Conservation (phyloP, 2,329 filamentous ascomycete species). For the Samsoniella hepiali region DNA sequence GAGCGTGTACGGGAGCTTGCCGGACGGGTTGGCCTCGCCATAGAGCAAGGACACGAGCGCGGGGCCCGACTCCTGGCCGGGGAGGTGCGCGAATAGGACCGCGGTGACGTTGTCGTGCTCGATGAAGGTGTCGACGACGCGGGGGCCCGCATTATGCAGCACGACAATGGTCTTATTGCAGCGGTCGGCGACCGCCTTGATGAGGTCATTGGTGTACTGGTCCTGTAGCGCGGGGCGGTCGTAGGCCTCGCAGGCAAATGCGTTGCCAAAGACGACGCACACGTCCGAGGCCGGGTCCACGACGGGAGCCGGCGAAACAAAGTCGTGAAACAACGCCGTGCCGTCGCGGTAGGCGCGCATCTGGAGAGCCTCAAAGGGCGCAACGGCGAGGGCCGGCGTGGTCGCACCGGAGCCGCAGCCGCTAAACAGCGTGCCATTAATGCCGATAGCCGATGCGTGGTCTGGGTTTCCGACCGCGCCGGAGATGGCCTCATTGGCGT, state of each 20-base stretch:
- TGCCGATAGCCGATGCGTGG: conserved; percentile 41
- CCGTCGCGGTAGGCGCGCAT: conserved; percentile 51
- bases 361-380: conserved; percentile 55
- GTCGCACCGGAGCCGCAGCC: conserved; percentile 50
- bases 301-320: conserved; percentile 43
- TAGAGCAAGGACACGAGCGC: conserved; percentile 56
- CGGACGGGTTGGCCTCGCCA: conserved; percentile 54
- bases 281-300: conserved; percentile 55
- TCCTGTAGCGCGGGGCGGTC: conserved; percentile 62
- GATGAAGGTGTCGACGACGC: conserved; percentile 58
- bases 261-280: conserved; percentile 66
- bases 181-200: conserved; percentile 53
- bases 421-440: conserved; percentile 36
- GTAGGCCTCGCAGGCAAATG: conserved; percentile 69
- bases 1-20: conserved; percentile 60
- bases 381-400: conserved; percentile 44
- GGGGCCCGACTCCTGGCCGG: conserved; percentile 60
- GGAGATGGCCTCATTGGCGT: conserved; percentile 29
- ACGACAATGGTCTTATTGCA: conserved; percentile 64
- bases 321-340: conserved; percentile 59
- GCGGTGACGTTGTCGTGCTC: conserved; percentile 63
- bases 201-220: conserved; percentile 58
- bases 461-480: conserved; percentile 24
- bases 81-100: conserved; percentile 61
- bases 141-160: conserved; percentile 61